Conservation (phyloP, 495 filamentous ascomycete genomes). For the Tuber brumale region DNA sequence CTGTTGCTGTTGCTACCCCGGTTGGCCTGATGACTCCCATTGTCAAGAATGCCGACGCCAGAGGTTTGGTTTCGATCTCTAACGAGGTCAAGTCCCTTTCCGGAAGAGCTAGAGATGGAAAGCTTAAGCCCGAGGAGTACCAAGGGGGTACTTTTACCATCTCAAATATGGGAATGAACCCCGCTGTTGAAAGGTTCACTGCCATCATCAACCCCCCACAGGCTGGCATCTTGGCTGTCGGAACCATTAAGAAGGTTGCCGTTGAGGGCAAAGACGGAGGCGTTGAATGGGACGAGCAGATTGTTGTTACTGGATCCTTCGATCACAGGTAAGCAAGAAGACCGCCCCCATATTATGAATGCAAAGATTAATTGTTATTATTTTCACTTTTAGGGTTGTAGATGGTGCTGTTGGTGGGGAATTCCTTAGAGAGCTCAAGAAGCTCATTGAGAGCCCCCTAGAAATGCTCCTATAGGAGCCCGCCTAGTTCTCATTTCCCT, state of each 20-base stretch:
- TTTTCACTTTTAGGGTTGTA: slow-evolving; percentile 43
- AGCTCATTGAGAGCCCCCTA: slow-evolving; percentile 90
- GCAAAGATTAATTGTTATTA: background rate
- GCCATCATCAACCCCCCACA: slow-evolving; percentile 99
- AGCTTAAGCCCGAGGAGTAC: slow-evolving; percentile 99
- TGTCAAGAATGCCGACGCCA: slow-evolving; percentile 74
- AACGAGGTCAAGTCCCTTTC: slow-evolving; percentile 86
- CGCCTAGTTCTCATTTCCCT: background rate
- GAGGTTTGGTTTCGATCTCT: slow-evolving; percentile 82
- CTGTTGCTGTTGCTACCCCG: slow-evolving; percentile 90
- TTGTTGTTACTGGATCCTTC: slow-evolving; percentile 86
- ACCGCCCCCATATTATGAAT: background rate
- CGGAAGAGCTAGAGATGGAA: slow-evolving; percentile 91
- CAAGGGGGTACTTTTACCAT: slow-evolving; percentile 99
- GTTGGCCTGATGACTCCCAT: slow-evolving; percentile 95
- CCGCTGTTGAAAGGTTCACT: slow-evolving; percentile 94
- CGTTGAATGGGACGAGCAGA: slow-evolving; percentile 95
- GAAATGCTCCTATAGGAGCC: slow-evolving; percentile 72
- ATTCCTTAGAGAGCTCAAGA: slow-evolving; percentile 96
- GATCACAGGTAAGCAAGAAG: slow-evolving; percentile 58
- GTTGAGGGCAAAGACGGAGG: slow-evolving; percentile 74
- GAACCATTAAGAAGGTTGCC: slow-evolving; percentile 89
- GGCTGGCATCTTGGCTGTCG: slow-evolving; percentile 90
- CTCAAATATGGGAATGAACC: slow-evolving; percentile 99
- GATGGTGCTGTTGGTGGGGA: slow-evolving; percentile 93